Evolutionary conservation across 1,139 yeast species (phyloP), one percentile per base, ranked within the genome.

Genomic region (Torulaspora globosa): DNA sequence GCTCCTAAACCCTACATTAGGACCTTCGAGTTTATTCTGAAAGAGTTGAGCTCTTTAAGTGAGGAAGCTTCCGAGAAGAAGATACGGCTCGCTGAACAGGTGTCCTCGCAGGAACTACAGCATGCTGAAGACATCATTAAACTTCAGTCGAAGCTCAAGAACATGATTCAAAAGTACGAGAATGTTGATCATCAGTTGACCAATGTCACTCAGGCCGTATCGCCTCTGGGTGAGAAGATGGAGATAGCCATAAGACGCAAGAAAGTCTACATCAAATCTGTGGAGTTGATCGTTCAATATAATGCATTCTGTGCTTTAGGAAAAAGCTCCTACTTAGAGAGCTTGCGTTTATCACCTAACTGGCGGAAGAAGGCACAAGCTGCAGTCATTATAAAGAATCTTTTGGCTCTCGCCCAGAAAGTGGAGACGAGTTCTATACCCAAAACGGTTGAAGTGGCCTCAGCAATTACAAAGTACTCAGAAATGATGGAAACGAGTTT

Each of bases 1-100:
- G 97, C 92, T 63, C 97, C 98, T 1, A 89, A 87, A 57, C 98
- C 98, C 1, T 90, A 87, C 63, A 92, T 92, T 44, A 77, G 96
- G 58, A 87, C 96, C 0, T 90, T 92, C 66, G 97, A 90, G 65
- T 80, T 92, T 1, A 88, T 94, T 1, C 70, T 89, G 38, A 74
- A 81, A 44, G 94, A 87, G 60, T 69, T 88, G 52, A 78, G 81
- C 56, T 73, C 73, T 41, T 67, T 89, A 38, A 74, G 74, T 41
- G 72, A 72, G 1, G 81, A 81, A 40, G 80, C 89, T 1, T 63
- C 70, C 6, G 62, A 66, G 10, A 74, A 73, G 47, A 80, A 78
- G 51, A 68, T 65, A 1, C 68, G 67, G 12, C 70, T 80, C 26
- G 84, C 77, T 39, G 70, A 69, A 28, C 79, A 78, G 24, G 89